Evolutionary conservation across 2,329 filamentous ascomycete genomes (phyloP), one percentile per base, ranked within the genome.

Genomic region (Akanthomyces lecanii): DNA sequence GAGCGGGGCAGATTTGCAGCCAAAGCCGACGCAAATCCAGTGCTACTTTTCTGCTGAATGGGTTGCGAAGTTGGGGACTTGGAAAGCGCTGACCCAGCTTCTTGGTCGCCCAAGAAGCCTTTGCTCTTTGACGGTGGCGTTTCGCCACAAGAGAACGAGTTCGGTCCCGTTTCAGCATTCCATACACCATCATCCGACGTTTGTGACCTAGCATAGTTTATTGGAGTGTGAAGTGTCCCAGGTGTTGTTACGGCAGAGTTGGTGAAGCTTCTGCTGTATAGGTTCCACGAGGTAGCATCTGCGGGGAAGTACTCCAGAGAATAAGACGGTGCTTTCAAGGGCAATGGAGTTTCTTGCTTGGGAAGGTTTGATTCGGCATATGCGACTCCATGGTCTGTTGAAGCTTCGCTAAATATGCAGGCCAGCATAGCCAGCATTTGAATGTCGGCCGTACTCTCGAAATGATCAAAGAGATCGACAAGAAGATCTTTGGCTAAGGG

Each of bases 371-470:
- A 81, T 66, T 85, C 84, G 18, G 81, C 79, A 66, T 86, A 86
- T 4, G 85, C 82, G 28, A 85, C 78, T 55, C 79, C 79, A 63
- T 86, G 81, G 50, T 83, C 78, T 0, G 81, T 76, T 14, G 81
- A 79, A 0, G 85, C 80, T 57, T 89, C 86, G 67, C 82, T 85
- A 70, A 90, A 89, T 63, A 89, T 82, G 71, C 87, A 89, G 1
- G 87, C 87, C 33, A 90, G 78, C 85, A 89, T 89, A 10, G 87
- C 87, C 60, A 90, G 71, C 87, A 90, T 90, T 71, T 90, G 87
- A 14, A 89, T 75, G 65, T 90, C 87, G 6, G 82, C 85, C 36
- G 81, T 77, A 59, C 75, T 79, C 71, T 89, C 87, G 69, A 85
- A 90, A 69, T 89, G 80, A 30, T 79, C 75, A 67, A 89, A 87